Percentiles rank a stretch among this genome's conserved stretches.
Evolutionary conservation across 2,329 filamentous ascomycete genomes (phyloP).

Genomic region (Pseudogymnoascus sp.): DNA sequence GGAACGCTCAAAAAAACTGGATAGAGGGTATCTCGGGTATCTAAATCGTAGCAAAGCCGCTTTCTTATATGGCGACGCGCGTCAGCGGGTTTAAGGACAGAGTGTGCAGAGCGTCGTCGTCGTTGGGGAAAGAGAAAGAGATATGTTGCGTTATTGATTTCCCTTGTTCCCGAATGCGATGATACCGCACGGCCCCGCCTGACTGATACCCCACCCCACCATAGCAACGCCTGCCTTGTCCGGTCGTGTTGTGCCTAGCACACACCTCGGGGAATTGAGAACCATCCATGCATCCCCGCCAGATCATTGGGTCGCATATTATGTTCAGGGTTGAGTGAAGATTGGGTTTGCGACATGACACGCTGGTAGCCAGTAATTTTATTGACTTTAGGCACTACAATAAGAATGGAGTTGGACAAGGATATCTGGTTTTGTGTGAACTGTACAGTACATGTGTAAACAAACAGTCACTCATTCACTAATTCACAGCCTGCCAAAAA

Average conservation of each 20-base stretch:
- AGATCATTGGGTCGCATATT: neutral
- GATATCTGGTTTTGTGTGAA: neutral
- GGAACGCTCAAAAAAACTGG: neutral
- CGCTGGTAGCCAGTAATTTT: neutral
- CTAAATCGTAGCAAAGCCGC: neutral
- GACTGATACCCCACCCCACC: neutral
- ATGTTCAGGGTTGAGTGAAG: neutral
- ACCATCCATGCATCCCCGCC: neutral
- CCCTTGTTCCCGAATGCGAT: neutral
- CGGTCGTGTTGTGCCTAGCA: neutral
- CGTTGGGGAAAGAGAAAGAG: neutral
- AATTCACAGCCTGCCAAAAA: neutral
- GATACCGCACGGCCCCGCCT: neutral
- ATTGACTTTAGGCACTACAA: neutral
- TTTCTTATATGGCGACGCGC: neutral
- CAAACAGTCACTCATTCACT: neutral
- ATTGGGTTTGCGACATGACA: neutral
- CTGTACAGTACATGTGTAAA: neutral
- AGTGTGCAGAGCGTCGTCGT: neutral
- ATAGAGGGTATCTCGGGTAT: neutral
- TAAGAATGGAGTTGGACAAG: neutral
- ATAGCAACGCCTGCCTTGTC: neutral
- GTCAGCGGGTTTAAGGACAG: neutral
- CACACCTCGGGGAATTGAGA: neutral
- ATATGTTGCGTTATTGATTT: neutral